Evolutionary conservation across 768 basidiomycete species (phyloP), one percentile per base, ranked within the genome.

Genomic region (Mrakia hoshinonis): DNA sequence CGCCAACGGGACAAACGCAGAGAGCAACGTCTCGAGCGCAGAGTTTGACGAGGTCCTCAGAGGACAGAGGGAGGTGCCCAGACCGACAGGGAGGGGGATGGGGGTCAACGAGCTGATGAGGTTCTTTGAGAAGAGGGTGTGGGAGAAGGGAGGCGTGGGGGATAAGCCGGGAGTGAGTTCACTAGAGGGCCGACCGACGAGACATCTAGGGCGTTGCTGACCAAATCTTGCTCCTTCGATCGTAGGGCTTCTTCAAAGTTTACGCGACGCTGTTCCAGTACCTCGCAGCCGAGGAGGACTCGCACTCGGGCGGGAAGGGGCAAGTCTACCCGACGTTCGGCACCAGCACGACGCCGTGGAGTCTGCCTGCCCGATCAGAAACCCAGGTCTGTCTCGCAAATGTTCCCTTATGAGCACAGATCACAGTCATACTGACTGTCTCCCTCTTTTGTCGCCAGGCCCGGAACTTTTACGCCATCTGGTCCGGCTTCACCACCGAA

Each of bases 191-290:
- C 87, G 87, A 70, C 87, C n/a, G n/a, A n/a, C n/a, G n/a, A n/a
- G n/a, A n/a, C n/a, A n/a, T n/a, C n/a, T n/a, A n/a, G n/a, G n/a
- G n/a, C n/a, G n/a, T n/a, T n/a, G n/a, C n/a, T n/a, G n/a, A n/a
- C n/a, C n/a, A n/a, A n/a, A n/a, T n/a, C n/a, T n/a, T n/a, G 10
- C 48, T 26, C 31, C 29, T 24, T 47, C 47, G 24, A 0, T 13
- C 18, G 48, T 76, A 99, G 92, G 85, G 91, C 51, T 98, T 96
- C 82, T 98, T 86, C 80, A 85, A 87, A 0, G 85, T 98, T 12
- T 98, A 93, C 78, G 85, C 87, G 38, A 90, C 91, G 74, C 82
- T 99, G 3, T 98, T 98, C 78, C 80, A 83, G 18, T 86, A 94
- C 18, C 84, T 99, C 22, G 85, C 87, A 13, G 85, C 87, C 24